Base-by-base conservation (phyloP, 352 stramenopile genomes). In the Peronospora destructor region DNA sequence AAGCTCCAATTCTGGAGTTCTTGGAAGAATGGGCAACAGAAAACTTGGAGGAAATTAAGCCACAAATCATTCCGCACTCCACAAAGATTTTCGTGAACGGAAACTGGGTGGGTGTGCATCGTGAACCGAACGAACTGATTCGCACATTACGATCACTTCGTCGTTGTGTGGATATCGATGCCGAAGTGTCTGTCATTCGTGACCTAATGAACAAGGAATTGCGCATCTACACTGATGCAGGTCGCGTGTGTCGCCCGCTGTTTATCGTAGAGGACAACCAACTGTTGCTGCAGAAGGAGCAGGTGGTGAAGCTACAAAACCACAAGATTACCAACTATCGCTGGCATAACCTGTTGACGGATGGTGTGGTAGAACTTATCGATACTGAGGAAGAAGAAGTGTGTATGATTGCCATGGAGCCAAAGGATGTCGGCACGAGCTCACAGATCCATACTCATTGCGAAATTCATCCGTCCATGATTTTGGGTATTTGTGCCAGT, bases 81-180 rank as follows among this genome's bases (percentile, higher is more conserved):
- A 99, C 96, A 36, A 99, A 99, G 82, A 98, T 99, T 47, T 99
- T 99, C 56, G 95, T 99, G 43, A 99, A 99, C 62, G 96, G 97
- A 34, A 98, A 98, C 63, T 99, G 96, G 96, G 88, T 99, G 23
- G 97, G 97, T 39, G 94, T 99, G 37, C 95, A 99, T 63, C 91
- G 93, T 41, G 95, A 99, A 58, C 96, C 97, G 23, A 97, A 98
- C 39, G 85, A 93, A 57, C 56, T 98, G 11, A 95, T 99, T 28
- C 80, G 94, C 29, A 98, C 94, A 7, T 86, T 99, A 45, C 90
- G 87, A 16, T 94, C 80, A 19, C 77, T 98, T 12, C 90, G 96
- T 61, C 85, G 97, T 39, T 97, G 94, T 66, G 86, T 98, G 46
- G 95, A 98, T 66, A 98, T 99, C 68, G 96, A 99, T 69, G 89